Conservation (phyloP, 148 eudicot genomes). For the Rhododendron kiyosumense region DNA sequence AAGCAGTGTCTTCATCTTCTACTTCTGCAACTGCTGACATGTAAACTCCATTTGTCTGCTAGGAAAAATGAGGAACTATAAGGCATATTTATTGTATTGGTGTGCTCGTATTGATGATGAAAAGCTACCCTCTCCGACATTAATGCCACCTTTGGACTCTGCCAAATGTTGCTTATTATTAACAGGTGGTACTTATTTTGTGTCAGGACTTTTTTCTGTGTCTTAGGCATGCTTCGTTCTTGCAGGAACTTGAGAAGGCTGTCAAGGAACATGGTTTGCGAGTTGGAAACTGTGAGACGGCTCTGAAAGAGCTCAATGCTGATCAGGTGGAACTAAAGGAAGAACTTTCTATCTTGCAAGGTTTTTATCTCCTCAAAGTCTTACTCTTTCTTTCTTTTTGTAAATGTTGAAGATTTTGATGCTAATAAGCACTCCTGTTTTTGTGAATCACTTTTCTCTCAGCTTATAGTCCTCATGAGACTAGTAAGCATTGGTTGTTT, state of each 20-base stretch:
- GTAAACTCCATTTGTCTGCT: neutral
- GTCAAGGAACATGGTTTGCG: slow-evolving; percentile 1
- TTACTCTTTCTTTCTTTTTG: neutral
- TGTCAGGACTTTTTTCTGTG: neutral
- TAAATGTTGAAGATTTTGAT: neutral
- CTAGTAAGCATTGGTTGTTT: neutral
- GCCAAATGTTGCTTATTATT: neutral
- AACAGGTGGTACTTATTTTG: neutral
- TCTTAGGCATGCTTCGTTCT: slow-evolving; percentile 4
- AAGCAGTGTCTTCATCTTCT: neutral
- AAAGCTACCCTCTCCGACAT: neutral
- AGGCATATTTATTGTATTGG: neutral
- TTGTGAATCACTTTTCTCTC: neutral
- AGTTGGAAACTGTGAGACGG: slow-evolving; percentile 20
- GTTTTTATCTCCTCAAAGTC: slow-evolving; percentile 19
- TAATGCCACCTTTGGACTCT: neutral
- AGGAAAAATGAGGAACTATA: neutral
- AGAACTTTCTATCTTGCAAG: slow-evolving; percentile 34
- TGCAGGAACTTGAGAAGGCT: slow-evolving; percentile 41
- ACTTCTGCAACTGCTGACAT: neutral
- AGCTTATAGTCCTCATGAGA: neutral
- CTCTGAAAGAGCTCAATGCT: slow-evolving; percentile 7
- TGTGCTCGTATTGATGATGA: neutral
- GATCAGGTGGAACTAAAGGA: slow-evolving; percentile 3
- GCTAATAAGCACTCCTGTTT: neutral